Conservation (phyloP, 2,329 filamentous ascomycete species). For the Thelonectria rubi region DNA sequence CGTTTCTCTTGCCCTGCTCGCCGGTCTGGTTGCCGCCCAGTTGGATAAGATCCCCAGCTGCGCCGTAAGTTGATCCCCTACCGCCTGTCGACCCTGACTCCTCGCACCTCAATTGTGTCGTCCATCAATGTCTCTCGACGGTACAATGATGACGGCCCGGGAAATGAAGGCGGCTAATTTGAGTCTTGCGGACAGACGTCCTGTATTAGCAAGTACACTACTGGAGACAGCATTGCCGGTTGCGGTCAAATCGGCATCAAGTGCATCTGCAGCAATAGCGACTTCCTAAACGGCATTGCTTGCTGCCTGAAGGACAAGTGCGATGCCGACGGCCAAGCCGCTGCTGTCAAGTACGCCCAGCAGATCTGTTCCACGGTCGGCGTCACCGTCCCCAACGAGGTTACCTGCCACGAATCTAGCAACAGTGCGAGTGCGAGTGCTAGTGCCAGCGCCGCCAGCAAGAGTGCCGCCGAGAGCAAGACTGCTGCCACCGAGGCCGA, state of each 20-base stretch:
- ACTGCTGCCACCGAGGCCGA: slow-evolving; percentile 10
- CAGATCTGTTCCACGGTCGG: slow-evolving; percentile 50
- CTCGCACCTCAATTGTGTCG: not conserved
- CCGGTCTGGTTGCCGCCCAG: slow-evolving; percentile 49
- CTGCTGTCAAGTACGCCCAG: slow-evolving; percentile 50
- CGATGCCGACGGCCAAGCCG: slow-evolving; percentile 44
- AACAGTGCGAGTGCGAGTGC: slow-evolving; percentile 22
- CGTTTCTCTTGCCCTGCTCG: slow-evolving; percentile 43
- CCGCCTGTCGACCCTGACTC: slow-evolving; percentile 2
- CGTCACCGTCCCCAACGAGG: slow-evolving; percentile 49
- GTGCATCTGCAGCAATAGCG: slow-evolving; percentile 54
- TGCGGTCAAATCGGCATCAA: slow-evolving; percentile 51
- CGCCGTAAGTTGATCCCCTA: slow-evolving; percentile 50
- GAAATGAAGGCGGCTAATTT: slow-evolving; percentile 18
- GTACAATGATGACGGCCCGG: not conserved
- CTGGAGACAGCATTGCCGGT: slow-evolving; percentile 48
- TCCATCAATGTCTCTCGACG: not conserved
- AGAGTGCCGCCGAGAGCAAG: slow-evolving; percentile 6
- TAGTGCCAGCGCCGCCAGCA: slow-evolving; percentile 22
- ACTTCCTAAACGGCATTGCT: slow-evolving; percentile 52
- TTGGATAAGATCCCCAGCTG: slow-evolving; percentile 47
- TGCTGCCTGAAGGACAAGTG: slow-evolving; percentile 53
- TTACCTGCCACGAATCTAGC: slow-evolving; percentile 46
- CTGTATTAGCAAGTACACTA: slow-evolving; percentile 48
- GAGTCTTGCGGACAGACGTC: slow-evolving; percentile 36